phyloP scores from a whole-genome alignment of 169 alveolate genomes.

The Cryptosporidium ubiquitum region DNA sequence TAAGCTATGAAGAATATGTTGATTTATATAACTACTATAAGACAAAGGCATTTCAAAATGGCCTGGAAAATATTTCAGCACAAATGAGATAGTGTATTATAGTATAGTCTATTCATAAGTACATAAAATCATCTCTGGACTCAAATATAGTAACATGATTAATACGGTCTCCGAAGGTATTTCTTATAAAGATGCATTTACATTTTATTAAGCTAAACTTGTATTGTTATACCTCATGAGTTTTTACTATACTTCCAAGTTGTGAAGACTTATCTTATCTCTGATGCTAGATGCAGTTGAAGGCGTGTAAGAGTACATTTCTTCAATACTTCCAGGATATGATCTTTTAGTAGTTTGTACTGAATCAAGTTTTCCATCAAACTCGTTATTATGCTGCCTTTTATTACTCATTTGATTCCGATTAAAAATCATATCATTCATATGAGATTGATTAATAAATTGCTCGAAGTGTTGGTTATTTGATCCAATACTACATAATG shows the following conservation, averaged over 20 bases:
- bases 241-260: slow-evolving; percentile 15
- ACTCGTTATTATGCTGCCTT: slow-evolving; percentile 17
- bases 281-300: slow-evolving; percentile 70
- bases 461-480: background rate
- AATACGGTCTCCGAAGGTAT: background rate
- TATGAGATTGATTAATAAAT: background rate
- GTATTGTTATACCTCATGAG: background rate
- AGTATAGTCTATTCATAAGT: background rate
- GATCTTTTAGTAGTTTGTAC: slow-evolving; percentile 33
- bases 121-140: background rate
- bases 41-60: slow-evolving; percentile 57
- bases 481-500: slow-evolving; percentile 2
- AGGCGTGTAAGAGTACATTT: slow-evolving; percentile 63
- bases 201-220: background rate
- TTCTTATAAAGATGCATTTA: background rate
- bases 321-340: slow-evolving; percentile 67
- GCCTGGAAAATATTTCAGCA: slow-evolving; percentile 6
- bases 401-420: slow-evolving; percentile 8
- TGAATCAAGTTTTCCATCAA: background rate
- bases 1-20: slow-evolving; percentile 45
- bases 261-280: slow-evolving; percentile 44
- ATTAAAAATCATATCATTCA: slow-evolving; percentile 1
- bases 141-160: background rate
- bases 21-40: slow-evolving; percentile 46
- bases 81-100: slow-evolving; percentile 2